Percentiles rank a stretch among this genome's conserved stretches.
These are phyloP conservation scores for Hypericum androsaemum DNA, from an alignment of 345 rosid genomes.

Conservation along the genomic window DNA sequence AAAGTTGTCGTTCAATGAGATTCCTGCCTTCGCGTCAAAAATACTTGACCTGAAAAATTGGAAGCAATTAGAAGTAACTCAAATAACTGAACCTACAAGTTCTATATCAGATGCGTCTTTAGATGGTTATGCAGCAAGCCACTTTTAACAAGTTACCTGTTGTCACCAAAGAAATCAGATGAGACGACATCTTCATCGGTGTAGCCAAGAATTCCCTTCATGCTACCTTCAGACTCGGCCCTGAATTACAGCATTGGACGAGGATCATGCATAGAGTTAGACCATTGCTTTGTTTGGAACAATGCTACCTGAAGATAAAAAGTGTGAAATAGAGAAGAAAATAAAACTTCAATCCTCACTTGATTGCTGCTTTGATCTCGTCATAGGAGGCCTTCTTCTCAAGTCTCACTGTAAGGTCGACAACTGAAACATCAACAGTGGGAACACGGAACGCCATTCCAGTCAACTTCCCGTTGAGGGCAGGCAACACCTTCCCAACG, in stretches of 20 bases:
- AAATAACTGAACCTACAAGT: too few relatives aligned
- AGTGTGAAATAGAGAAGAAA: too few relatives aligned
- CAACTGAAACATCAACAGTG: slow-evolving; percentile 65
- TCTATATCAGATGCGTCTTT: too few relatives aligned
- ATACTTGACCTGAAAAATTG: slow-evolving; percentile 38
- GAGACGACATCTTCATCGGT: slow-evolving; percentile 54
- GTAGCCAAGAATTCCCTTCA: slow-evolving; percentile 68
- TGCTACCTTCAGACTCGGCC: slow-evolving; percentile 39
- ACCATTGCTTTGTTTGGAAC: too few relatives aligned
- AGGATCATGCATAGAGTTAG: too few relatives aligned
- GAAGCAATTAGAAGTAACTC: too few relatives aligned
- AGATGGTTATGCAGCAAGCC: too few relatives aligned
- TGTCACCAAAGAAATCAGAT: slow-evolving; percentile 50
- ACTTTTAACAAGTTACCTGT: slow-evolving; percentile 27
- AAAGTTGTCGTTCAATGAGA: slow-evolving; percentile 30
- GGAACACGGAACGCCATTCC: slow-evolving; percentile 76
- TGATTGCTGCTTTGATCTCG: slow-evolving; percentile 47
- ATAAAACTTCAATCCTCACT: slow-evolving; percentile 20
- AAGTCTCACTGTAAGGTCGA: slow-evolving; percentile 60
- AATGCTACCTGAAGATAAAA: too few relatives aligned
- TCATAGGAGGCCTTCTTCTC: slow-evolving; percentile 50
- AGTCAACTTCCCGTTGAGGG: slow-evolving; percentile 51
- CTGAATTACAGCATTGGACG: slow-evolving; percentile 16
- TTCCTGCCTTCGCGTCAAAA: slow-evolving; percentile 52
- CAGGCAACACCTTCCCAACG: slow-evolving; percentile 56